phyloP scores from a whole-genome alignment of 2,329 filamentous ascomycete species.

The Parastagonospora nodorum region DNA sequence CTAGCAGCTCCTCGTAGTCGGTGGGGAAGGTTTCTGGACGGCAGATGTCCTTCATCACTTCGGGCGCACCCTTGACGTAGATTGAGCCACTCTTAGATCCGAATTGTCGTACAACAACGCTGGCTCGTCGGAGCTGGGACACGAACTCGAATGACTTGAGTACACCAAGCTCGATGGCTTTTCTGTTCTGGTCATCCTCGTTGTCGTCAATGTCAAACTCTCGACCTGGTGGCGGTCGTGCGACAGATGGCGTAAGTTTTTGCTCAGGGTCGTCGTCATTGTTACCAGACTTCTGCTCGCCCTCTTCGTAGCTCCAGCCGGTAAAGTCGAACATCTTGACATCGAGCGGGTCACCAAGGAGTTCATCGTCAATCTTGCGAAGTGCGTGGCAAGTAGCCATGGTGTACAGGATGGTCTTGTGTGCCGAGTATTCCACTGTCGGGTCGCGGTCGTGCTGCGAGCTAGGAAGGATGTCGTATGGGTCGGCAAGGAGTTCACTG shows the following conservation, averaged over 20 bases:
- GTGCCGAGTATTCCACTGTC: slow-evolving; percentile 63
- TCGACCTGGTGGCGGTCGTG: slow-evolving; percentile 71
- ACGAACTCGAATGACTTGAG: slow-evolving; percentile 93
- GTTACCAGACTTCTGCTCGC: slow-evolving; percentile 65
- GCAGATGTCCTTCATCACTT: slow-evolving; percentile 96
- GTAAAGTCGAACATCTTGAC: slow-evolving; percentile 99
- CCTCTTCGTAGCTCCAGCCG: slow-evolving; percentile 89
- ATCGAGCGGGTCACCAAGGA: slow-evolving; percentile 92
- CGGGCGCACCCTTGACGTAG: slow-evolving; percentile 95
- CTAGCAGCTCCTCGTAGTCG: slow-evolving; percentile 88
- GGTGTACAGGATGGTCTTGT: slow-evolving; percentile 79
- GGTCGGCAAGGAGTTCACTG: slow-evolving; percentile 73
- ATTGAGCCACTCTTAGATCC: slow-evolving; percentile 82
- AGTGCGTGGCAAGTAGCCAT: slow-evolving; percentile 98
- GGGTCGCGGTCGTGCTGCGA: slow-evolving; percentile 63
- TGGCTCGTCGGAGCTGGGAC: slow-evolving; percentile 87
- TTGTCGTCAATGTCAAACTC: slow-evolving; percentile 63
- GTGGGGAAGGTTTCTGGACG: slow-evolving; percentile 78
- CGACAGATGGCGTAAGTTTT: slow-evolving; percentile 84
- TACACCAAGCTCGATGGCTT: slow-evolving; percentile 82
- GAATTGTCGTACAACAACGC: slow-evolving; percentile 88
- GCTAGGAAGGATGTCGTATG: slow-evolving; percentile 62
- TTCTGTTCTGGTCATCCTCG: slow-evolving; percentile 50
- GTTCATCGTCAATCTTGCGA: slow-evolving; percentile 81
- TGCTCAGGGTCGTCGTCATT: slow-evolving; percentile 78